Percentiles rank a stretch among this genome's conserved stretches.
These are phyloP conservation scores for Trichoderma sp. DNA, from an alignment of 2,329 filamentous ascomycete species.

Conservation along the genomic window DNA sequence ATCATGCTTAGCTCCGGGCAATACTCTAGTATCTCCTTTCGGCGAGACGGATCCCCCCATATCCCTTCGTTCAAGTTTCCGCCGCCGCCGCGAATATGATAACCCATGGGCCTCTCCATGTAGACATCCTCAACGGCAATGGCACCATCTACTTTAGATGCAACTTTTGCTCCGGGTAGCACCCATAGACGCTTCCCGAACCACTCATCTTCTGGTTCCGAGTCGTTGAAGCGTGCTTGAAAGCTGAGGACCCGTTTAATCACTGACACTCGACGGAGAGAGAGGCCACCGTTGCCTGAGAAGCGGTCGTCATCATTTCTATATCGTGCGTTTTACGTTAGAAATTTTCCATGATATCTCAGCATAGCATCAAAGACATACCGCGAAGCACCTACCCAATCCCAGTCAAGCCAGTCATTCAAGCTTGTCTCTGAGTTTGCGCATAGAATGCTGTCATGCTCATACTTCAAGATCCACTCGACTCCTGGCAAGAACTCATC, in stretches of 20 bases:
- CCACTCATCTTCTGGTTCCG: constrained; percentile 58
- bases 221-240: constrained; percentile 53
- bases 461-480: constrained; percentile 58
- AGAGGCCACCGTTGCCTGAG: constrained; percentile 56
- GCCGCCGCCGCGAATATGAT: constrained; percentile 52
- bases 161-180: constrained; percentile 52
- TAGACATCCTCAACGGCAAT: constrained; percentile 55
- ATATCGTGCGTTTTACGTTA: neutral
- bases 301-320: constrained; percentile 46
- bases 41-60: constrained; percentile 48
- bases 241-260: constrained; percentile 51
- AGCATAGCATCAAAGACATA: constrained; percentile 28
- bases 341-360: neutral
- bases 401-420: constrained; percentile 56
- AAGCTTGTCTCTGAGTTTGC: constrained; percentile 54
- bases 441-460: constrained; percentile 58
- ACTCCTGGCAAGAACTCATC: constrained; percentile 51
- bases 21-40: constrained; percentile 55
- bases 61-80: constrained; percentile 44
- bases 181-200: constrained; percentile 51
- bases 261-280: constrained; percentile 54
- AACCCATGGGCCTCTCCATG: constrained; percentile 55
- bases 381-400: constrained; percentile 57
- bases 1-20: constrained; percentile 59
- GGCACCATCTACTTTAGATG: constrained; percentile 43